Evolutionary conservation across 1,284 basidiomycete genomes (phyloP).

Genomic region (Rhodofomes roseus): DNA sequence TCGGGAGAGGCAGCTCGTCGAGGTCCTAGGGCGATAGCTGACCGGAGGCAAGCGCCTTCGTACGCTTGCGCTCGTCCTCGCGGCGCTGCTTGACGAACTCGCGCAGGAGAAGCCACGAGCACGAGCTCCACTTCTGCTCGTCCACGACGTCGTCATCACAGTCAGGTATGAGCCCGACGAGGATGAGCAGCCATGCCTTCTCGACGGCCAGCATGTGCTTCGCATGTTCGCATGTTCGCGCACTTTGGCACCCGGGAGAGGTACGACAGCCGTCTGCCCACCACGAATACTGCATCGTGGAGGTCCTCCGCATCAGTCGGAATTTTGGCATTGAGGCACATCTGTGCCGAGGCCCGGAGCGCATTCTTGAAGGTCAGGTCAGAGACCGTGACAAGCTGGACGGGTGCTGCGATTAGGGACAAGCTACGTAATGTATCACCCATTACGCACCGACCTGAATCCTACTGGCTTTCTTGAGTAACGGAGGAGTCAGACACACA

Average conservation of each 20-base stretch:
- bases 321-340: slow-evolving; percentile 41
- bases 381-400: slow-evolving; percentile 66
- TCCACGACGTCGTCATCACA: slow-evolving; percentile 88
- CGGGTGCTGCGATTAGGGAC: neutral
- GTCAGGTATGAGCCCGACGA: slow-evolving; percentile 69
- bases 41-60: slow-evolving; percentile 37
- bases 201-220: slow-evolving; percentile 63
- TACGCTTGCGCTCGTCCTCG: slow-evolving; percentile 43
- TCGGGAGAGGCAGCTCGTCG: slow-evolving; percentile 49
- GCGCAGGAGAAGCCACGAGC: slow-evolving; percentile 70
- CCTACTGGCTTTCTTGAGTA: slow-evolving; percentile 68
- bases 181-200: slow-evolving; percentile 74
- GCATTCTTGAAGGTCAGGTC: slow-evolving; percentile 69
- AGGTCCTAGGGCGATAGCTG: slow-evolving; percentile 32
- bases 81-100: slow-evolving; percentile 63
- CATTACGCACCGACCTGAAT: too few species aligned
- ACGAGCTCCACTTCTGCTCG: slow-evolving; percentile 82
- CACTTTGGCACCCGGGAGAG: slow-evolving; percentile 61
- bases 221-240: slow-evolving; percentile 60
- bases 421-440: too few species aligned
- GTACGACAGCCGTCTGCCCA: slow-evolving; percentile 79
- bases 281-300: slow-evolving; percentile 50
- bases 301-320: slow-evolving; percentile 34
- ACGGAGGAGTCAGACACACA: neutral
- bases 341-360: slow-evolving; percentile 51